Conservation (phyloP, 2,329 filamentous ascomycete species). For the Aspergillus udagawae region DNA sequence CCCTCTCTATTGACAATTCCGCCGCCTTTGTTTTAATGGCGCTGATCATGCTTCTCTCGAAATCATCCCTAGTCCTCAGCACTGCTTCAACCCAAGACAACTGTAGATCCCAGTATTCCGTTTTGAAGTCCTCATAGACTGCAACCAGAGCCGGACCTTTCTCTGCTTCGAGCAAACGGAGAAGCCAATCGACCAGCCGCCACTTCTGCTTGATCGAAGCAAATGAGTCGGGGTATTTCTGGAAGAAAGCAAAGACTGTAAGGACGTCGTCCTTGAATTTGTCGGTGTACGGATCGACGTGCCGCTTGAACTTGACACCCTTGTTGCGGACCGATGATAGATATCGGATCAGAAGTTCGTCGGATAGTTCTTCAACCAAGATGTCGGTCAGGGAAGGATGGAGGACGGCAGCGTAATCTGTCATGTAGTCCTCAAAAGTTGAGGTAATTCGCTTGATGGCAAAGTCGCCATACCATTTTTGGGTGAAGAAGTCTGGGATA, state of each 20-base stretch:
- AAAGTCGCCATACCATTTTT: conserved; percentile 79
- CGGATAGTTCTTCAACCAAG: conserved; percentile 86
- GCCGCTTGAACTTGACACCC: conserved; percentile 78
- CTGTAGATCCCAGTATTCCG: conserved; percentile 86
- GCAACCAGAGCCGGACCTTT: conserved; percentile 70
- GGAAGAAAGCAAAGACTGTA: conserved; percentile 86
- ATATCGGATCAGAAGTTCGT: conserved; percentile 85
- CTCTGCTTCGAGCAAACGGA: conserved; percentile 69
- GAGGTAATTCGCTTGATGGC: conserved; percentile 91
- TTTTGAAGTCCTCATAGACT: conserved; percentile 80
- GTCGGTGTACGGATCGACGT: conserved; percentile 76
- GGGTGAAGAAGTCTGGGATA: conserved; percentile 85
- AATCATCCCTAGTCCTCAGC: conserved; percentile 81
- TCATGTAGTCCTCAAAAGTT: conserved; percentile 92
- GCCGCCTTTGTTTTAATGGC: conserved; percentile 84
- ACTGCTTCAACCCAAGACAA: conserved; percentile 95
- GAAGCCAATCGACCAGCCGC: conserved; percentile 82
- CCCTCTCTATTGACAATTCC: conserved; percentile 74
- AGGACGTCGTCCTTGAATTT: conserved; percentile 92
- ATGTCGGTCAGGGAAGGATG: conserved; percentile 87
- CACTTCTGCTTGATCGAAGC: conserved; percentile 84
- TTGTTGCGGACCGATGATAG: conserved; percentile 82
- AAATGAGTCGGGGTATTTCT: conserved; percentile 64
- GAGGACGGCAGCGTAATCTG: conserved; percentile 78
- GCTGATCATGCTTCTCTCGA: conserved; percentile 85